Evolutionary conservation across 768 basidiomycete species (phyloP).

Genomic region (Mycena venus): DNA sequence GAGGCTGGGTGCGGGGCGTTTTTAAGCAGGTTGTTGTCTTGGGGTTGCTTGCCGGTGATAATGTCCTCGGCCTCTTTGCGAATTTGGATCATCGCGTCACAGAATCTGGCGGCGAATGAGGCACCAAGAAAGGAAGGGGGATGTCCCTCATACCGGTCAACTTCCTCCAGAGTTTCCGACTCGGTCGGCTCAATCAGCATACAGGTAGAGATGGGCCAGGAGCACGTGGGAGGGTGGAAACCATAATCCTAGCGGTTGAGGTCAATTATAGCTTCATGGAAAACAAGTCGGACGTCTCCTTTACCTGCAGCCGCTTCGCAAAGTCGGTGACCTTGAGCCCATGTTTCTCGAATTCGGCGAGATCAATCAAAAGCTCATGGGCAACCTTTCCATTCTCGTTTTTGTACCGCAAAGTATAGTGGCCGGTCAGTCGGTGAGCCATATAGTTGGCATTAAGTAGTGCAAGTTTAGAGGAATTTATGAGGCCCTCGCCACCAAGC

Average conservation of each 20-base stretch:
- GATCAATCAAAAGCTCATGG: slow-evolving; percentile 95
- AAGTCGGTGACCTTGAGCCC: slow-evolving; percentile 96
- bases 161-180: slow-evolving; percentile 92
- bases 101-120: slow-evolving; percentile 71
- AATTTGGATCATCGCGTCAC: slow-evolving; percentile 98
- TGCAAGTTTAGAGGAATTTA: slow-evolving; percentile 87
- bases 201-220: slow-evolving; percentile 97
- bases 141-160: slow-evolving; percentile 73
- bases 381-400: slow-evolving; percentile 94
- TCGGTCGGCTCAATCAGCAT: slow-evolving; percentile 99
- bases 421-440: slow-evolving; percentile 85
- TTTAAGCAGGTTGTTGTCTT: slow-evolving; percentile 91
- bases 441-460: slow-evolving; percentile 98
- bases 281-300: neutral
- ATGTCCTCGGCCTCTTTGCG: slow-evolving; percentile 93
- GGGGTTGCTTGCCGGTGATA: slow-evolving; percentile 87
- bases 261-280: neutral
- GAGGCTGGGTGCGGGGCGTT: slow-evolving; percentile 95
- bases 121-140: neutral
- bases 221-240: slow-evolving; percentile 97
- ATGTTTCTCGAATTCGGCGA: slow-evolving; percentile 93
- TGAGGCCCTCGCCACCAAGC: slow-evolving; percentile 95
- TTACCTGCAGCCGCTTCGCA: slow-evolving; percentile 93
- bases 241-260: slow-evolving; percentile 76
- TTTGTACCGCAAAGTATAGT: slow-evolving; percentile 91